Evolutionary conservation across 2,329 filamentous ascomycete genomes (phyloP).

Genomic region (Aspergillus amoenus): DNA sequence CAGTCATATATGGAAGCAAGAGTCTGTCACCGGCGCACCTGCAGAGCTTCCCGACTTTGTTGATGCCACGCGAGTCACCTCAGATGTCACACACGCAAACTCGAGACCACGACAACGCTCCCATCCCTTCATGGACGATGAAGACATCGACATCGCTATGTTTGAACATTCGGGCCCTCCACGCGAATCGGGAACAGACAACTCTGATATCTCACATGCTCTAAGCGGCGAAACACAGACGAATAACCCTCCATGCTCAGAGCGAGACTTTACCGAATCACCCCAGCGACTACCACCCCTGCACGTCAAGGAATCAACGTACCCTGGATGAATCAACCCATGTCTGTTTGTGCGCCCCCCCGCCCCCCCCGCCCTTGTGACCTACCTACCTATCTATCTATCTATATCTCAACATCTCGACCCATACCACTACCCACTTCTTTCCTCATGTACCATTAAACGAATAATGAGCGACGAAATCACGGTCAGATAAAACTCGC

Average conservation of each 20-base stretch:
- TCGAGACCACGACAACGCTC: constrained; percentile 22
- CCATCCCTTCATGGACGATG: constrained; percentile 35
- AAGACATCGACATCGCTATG: constrained; percentile 40
- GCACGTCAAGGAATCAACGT: neutral
- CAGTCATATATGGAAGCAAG: constrained; percentile 38
- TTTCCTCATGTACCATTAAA: neutral
- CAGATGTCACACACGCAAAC: constrained; percentile 41
- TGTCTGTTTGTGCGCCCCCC: neutral
- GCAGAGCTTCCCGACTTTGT: constrained; percentile 45
- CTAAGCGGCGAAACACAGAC: constrained; percentile 32
- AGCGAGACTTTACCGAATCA: constrained; percentile 22
- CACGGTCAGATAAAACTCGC: constrained; percentile 5
- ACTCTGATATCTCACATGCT: constrained; percentile 28
- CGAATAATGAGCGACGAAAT: constrained; percentile 16
- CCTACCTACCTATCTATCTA: too few relatives aligned
- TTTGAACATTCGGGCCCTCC: constrained; percentile 31
- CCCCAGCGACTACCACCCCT: constrained; percentile 5
- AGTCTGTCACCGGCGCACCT: constrained; percentile 24
- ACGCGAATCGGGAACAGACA: constrained; percentile 19
- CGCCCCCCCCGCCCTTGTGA: too few relatives aligned
- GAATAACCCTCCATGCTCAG: constrained; percentile 12
- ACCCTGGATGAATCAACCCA: neutral
- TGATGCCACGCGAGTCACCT: constrained; percentile 43
- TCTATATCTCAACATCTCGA: too few relatives aligned
- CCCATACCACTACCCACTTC: neutral